These are phyloP conservation scores for Cucumis cinereus DNA, from an alignment of 306 rosid species.

Conservation along the genomic window DNA sequence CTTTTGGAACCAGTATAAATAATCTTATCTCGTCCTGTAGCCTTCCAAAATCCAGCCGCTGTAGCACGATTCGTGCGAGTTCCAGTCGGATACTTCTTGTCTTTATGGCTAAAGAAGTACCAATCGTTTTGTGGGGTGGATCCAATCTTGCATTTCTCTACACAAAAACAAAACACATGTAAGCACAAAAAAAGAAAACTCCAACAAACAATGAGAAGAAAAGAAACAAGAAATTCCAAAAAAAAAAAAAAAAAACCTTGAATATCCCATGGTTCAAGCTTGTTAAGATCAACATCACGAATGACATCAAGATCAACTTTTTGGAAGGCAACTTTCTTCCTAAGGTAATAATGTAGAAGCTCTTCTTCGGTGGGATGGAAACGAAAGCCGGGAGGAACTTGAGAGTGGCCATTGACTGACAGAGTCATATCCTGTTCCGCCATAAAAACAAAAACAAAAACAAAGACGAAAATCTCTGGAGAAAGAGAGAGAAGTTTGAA, in stretches of 20 bases:
- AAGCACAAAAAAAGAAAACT: background rate
- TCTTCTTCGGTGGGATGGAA: constrained; percentile 56
- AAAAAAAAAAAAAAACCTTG: constrained; percentile 21
- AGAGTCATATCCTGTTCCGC: constrained; percentile 26
- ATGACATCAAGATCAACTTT: constrained; percentile 50
- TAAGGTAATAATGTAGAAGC: constrained; percentile 45
- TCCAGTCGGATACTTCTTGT: constrained; percentile 52
- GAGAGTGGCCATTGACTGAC: constrained; percentile 44
- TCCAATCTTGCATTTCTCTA: constrained; percentile 52
- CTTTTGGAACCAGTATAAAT: constrained; percentile 31
- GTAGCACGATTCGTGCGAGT: constrained; percentile 53
- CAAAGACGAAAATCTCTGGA: background rate
- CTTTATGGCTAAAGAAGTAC: constrained; percentile 57
- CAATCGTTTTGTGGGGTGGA: constrained; percentile 51
- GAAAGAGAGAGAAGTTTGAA: background rate
- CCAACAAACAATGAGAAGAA: background rate
- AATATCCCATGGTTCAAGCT: constrained; percentile 60
- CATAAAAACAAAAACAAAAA: background rate
- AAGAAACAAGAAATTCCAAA: background rate
- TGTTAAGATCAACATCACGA: constrained; percentile 48
- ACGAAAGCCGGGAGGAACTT: constrained; percentile 44
- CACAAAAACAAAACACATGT: background rate
- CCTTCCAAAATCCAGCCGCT: constrained; percentile 52
- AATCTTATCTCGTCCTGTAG: constrained; percentile 49
- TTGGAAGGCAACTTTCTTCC: constrained; percentile 44